Base-by-base conservation (phyloP, 129 eudicot genomes). In the Tagetes erecta region DNA sequence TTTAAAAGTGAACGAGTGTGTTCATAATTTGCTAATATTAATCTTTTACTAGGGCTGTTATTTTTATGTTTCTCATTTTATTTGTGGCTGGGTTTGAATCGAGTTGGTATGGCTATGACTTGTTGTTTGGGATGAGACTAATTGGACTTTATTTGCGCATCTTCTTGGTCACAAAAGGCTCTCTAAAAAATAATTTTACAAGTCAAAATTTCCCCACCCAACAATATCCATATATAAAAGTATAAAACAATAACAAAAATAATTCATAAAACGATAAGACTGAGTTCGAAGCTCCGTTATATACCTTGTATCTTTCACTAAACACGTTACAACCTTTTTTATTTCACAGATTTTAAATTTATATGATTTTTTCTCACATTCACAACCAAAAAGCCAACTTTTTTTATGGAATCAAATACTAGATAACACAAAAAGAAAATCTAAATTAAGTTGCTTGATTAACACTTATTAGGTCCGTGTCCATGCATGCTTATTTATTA, bases 151-250 rank as follows among this genome's bases (percentile, higher is more conserved):
- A 40, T 42, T 71, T 55, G 55, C 6, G 8, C 67, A 44, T 39
- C 60, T 71, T 56, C 42, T 13, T 40, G 5, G 67, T 71, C 55
- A 71, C 52, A 39, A 56, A 72, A 55, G 67, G 27, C 31, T 71
- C 5, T 56, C 52, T 8, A 71, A 57, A 71, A 71, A 55, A 67
- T 38, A 67, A 44, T 20, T 8, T 67, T 55, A 38, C 6, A 57
- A 72, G 67, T 72, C 76, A 72, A 56, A 72, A 53, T 13, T 41
- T 59, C 30, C 75, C 27, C 55, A 72, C 34, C 38, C 33, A 39
- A 50, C 39, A 1, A 3, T 27, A 39, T 40, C 42, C 33, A 56
- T 20, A 20, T 20, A 20, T 20, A 20, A 20, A 20, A 20, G 27
- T 20, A 20, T 31, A 2, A 56, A 52, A 55, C 9, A 55, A 39